Evolutionary conservation across 306 rosid genomes (phyloP), one percentile per base, ranked within the genome.

Genomic region (Herpetospermum pedunculosum): DNA sequence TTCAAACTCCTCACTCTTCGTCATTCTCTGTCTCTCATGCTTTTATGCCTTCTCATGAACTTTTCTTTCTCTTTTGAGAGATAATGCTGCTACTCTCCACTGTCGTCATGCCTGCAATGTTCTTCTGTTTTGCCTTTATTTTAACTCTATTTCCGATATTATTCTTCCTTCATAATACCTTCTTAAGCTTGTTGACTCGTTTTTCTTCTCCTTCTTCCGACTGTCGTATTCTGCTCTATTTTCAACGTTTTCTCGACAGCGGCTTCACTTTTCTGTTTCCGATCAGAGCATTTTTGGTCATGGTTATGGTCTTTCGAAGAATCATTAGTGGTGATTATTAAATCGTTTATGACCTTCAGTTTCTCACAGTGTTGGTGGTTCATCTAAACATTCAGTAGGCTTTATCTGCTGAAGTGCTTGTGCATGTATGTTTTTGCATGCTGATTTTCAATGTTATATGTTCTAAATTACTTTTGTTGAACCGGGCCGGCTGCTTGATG

Each of bases 371-470:
- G 37, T 2, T 38, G 72, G 34, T 6, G 53, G 52, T 41, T 68
- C 32, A 13, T 43, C 44, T 64, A 6, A 19, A 37, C n/a, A 23
- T 38, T 7, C 11, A 21, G 50, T 11, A 10, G 23, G 11, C 8
- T 2, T 14, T 70, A 46, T 18, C 34, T 70, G 74, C 7, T 23
- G 6, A 43, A 46, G 53, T 8, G 5, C 2, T 0, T 46, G 54
- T 70, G 74, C 57, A 44, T 70, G 57, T 46, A 16, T 46, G 58
- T 70, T 69, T 70, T 69, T 70, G 74, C 74, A 70, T 70, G 74
- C 74, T 46, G 74, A 29, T 70, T 70, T 8, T 14, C 2, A 28
- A 8, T 18, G 40, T 46, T 29, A 26, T 25, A 16, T 30, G 14
- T 28, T 70, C 40, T 7, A 28, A 26, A 8, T 26, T 44, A 30